Evolutionary conservation across 768 basidiomycete genomes (phyloP), one percentile per base, ranked within the genome.

Genomic region (Boletus eberwhitei): DNA sequence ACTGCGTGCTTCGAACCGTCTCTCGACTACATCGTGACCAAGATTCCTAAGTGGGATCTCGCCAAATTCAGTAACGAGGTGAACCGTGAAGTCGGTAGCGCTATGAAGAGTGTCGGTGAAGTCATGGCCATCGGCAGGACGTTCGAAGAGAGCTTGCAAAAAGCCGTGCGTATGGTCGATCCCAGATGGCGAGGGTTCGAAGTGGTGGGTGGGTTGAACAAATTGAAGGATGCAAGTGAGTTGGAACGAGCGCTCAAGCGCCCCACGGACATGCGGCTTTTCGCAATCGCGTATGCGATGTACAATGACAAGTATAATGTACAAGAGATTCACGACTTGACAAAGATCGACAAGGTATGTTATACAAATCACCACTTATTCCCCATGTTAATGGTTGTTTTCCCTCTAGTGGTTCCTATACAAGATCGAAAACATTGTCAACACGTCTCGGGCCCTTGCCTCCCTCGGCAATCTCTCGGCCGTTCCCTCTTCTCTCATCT

Each of bases 61-160:
- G 94, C 95, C 60, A 99, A 99, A 73, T 98, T 99, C 79, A 89
- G 88, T 21, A 75, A 86, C 38, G 91, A 96, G 66, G 97, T 98
- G 54, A 86, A 96, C 68, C 87, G 96, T 59, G 86, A 93, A 68
- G 86, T 98, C 50, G 97, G 96, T 24, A 98, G 95, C 3, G 85
- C 96, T 17, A 98, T 99, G 97, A 99, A 99, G 74, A 94, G 92
- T 16, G 97, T 99, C 51, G 97, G 97, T 51, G 97, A 99, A 73
- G 96, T 99, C 67, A 99, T 99, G 97, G 96, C 96, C 61, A 98
- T 99, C 64, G 97, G 97, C 36, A 88, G 97, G 61, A 99, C 97
- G 1, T 99, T 98, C 63, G 97, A 99, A 73, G 97, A 99, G 72
- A 93, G 90, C 65, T 78, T 99, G 66, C 97, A 98, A 71, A 99